Conservation (phyloP, 2,329 filamentous ascomycete genomes). For the Penicillium decumbens region DNA sequence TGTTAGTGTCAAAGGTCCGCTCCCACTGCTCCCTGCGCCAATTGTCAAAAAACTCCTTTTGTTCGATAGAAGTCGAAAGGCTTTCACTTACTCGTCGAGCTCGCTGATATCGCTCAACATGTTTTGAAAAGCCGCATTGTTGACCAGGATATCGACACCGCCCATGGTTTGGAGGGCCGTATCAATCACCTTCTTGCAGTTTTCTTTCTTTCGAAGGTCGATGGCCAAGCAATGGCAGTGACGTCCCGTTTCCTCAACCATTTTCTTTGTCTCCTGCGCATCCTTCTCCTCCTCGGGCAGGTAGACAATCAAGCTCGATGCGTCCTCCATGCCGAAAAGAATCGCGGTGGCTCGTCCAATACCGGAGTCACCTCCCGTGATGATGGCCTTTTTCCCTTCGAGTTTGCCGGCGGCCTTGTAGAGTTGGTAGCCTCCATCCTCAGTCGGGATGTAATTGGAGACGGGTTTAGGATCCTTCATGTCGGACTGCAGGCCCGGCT, state of each 20-base stretch:
- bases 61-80: background rate
- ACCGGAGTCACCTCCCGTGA: constrained; percentile 75
- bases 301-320: constrained; percentile 68
- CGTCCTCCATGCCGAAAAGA: constrained; percentile 76
- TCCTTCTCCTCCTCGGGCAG: constrained; percentile 71
- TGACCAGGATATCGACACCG: constrained; percentile 61
- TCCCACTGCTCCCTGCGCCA: constrained; percentile 67
- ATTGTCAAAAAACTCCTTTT: background rate
- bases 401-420: constrained; percentile 76
- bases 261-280: constrained; percentile 66
- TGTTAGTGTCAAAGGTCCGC: constrained; percentile 76
- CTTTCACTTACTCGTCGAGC: constrained; percentile 56
- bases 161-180: constrained; percentile 62
- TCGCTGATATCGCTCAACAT: constrained; percentile 68
- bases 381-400: constrained; percentile 67
- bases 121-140: constrained; percentile 73
- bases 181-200: constrained; percentile 66
- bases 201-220: constrained; percentile 61
- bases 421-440: constrained; percentile 61
- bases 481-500: constrained; percentile 52
- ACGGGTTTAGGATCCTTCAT: constrained; percentile 57
- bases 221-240: constrained; percentile 61
- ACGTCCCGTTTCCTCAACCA: constrained; percentile 62
- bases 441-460: constrained; percentile 62
- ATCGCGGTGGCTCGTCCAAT: constrained; percentile 73